phyloP scores from a whole-genome alignment of 768 basidiomycete genomes.

The Leccinum broughii region DNA sequence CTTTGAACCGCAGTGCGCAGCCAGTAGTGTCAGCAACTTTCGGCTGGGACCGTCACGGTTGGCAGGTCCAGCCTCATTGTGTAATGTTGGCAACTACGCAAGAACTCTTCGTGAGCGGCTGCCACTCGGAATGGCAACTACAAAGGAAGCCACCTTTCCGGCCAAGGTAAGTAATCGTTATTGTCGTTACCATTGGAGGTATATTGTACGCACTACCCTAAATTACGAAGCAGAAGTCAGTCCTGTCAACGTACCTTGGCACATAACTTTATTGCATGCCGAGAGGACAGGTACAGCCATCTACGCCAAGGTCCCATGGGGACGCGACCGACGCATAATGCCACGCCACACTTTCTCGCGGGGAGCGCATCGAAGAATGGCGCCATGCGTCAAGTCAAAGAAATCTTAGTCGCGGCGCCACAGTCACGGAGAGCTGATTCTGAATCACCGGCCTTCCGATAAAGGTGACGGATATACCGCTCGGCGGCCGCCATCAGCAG shows the following conservation, averaged over 20 bases:
- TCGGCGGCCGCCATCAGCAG: constrained; percentile 1
- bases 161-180: constrained; percentile 22
- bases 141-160: constrained; percentile 14
- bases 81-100: constrained; percentile 5
- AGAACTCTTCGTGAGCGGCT: constrained; percentile 4
- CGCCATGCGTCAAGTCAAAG: constrained; percentile 26
- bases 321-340: neutral
- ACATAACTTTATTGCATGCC: constrained; percentile 10
- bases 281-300: constrained; percentile 1
- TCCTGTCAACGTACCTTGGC: neutral
- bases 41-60: neutral
- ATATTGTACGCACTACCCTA: neutral
- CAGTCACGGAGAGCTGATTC: constrained; percentile 50
- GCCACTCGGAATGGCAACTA: constrained; percentile 12
- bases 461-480: constrained; percentile 8
- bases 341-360: neutral
- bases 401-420: constrained; percentile 35
- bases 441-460: constrained; percentile 34
- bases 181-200: constrained; percentile 19
- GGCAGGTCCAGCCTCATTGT: neutral
- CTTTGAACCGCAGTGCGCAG: neutral
- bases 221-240: constrained; percentile 9
- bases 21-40: constrained; percentile 7
- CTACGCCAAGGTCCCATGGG: neutral
- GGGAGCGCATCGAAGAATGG: constrained; percentile 29